Percentiles rank a stretch among this genome's conserved stretches.
Conservation (phyloP, 2,329 filamentous ascomycete species). For the Alternaria conjuncta region DNA sequence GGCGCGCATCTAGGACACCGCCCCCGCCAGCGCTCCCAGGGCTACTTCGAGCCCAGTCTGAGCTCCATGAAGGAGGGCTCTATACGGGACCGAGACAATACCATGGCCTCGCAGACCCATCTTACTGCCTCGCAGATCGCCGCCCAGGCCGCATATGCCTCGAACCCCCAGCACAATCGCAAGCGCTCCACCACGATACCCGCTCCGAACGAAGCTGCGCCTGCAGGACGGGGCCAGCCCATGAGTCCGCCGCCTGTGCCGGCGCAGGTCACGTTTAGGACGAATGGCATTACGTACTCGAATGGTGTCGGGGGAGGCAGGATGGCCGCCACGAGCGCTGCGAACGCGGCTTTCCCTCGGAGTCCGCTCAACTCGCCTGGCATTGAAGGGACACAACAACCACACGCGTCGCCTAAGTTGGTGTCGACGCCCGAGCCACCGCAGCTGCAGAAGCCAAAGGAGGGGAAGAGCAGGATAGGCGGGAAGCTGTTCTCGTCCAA, state of each 20-base stretch:
- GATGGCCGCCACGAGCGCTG: constrained; percentile 72
- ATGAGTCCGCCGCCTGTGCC: constrained; percentile 64
- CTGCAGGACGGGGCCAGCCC: constrained; percentile 50
- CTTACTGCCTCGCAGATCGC: constrained; percentile 77
- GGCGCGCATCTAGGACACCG: constrained; percentile 57
- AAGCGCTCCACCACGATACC: constrained; percentile 79
- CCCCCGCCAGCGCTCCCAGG: constrained; percentile 74
- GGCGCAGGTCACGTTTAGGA: constrained; percentile 47
- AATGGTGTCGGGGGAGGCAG: constrained; percentile 68
- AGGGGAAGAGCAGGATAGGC: constrained; percentile 71
- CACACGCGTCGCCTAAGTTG: constrained; percentile 44
- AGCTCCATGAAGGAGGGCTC: constrained; percentile 64
- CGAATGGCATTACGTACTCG: constrained; percentile 58
- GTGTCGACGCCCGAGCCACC: constrained; percentile 30
- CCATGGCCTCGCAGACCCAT: constrained; percentile 50
- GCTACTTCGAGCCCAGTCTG: constrained; percentile 76
- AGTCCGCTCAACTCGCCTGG: constrained; percentile 59
- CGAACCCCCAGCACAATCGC: constrained; percentile 61
- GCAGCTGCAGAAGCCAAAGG: constrained; percentile 70
- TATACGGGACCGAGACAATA: constrained; percentile 49
- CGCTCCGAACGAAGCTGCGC: constrained; percentile 52
- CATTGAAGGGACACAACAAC: constrained; percentile 31
- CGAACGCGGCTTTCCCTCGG: constrained; percentile 75
- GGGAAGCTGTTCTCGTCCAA: constrained; percentile 74
- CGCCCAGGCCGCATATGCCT: constrained; percentile 77